These are phyloP conservation scores for Cylindrotheca closterium DNA, from an alignment of 108 stramenopile species.

Conservation along the genomic window DNA sequence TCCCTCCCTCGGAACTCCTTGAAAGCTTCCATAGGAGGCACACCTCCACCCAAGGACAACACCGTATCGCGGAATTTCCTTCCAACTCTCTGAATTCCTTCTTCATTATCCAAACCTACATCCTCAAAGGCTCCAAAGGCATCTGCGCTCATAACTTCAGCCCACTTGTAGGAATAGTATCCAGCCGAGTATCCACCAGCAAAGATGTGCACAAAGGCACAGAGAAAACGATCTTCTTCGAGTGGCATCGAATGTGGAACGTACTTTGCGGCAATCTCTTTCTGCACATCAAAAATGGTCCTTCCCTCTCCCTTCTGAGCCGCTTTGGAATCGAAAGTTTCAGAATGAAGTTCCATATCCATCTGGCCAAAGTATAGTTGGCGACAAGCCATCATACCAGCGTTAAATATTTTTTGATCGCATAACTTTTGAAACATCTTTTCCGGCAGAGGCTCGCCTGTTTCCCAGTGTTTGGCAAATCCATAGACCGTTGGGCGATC, in stretches of 20 bases:
- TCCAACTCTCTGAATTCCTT: slow-evolving; percentile 81
- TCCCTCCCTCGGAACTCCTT: slow-evolving; percentile 93
- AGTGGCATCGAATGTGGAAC: slow-evolving; percentile 87
- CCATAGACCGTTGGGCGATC: slow-evolving; percentile 86
- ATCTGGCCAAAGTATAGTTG: slow-evolving; percentile 95
- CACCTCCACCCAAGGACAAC: slow-evolving; percentile 86
- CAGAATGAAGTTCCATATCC: slow-evolving; percentile 94
- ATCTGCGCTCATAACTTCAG: slow-evolving; percentile 97
- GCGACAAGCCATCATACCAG: slow-evolving; percentile 92
- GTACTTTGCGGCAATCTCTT: slow-evolving; percentile 81
- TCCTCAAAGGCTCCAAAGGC: slow-evolving; percentile 99
- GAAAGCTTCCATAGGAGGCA: slow-evolving; percentile 92
- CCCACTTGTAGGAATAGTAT: slow-evolving; percentile 98
- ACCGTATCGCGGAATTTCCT: slow-evolving; percentile 93
- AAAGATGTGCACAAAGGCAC: slow-evolving; percentile 96
- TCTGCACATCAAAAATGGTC: slow-evolving; percentile 91
- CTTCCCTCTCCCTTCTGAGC: slow-evolving; percentile 48
- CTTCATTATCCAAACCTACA: slow-evolving; percentile 95
- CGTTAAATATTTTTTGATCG: slow-evolving; percentile 89
- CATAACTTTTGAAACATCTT: slow-evolving; percentile 95
- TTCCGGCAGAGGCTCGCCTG: slow-evolving; percentile 92
- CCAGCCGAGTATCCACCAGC: slow-evolving; percentile 96
- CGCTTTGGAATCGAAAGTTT: slow-evolving; percentile 71
- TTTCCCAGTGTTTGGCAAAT: slow-evolving; percentile 98
- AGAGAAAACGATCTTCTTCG: slow-evolving; percentile 95